Percentiles rank a stretch among this genome's conserved stretches.
Evolutionary conservation across 768 basidiomycete genomes (phyloP).

Genomic region (Boletus subcaerulescens): DNA sequence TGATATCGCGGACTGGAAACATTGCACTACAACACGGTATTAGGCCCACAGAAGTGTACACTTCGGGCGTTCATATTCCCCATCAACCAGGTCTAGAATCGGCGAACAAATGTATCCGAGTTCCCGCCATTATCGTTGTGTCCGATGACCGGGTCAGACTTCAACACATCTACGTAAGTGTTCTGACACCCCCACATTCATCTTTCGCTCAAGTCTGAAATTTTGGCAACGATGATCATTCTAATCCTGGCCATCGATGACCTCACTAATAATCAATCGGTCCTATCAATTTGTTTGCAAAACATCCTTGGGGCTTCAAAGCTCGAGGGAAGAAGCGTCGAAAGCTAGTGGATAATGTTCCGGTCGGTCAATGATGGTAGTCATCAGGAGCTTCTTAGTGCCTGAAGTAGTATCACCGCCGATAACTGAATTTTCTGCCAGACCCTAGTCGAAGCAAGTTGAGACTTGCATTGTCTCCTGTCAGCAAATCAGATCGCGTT

Average conservation of each 20-base stretch:
- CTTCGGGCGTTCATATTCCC: neutral
- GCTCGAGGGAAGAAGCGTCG: neutral
- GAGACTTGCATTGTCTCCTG: neutral
- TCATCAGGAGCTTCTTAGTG: neutral
- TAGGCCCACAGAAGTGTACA: neutral
- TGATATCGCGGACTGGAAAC: neutral
- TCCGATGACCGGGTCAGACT: slow-evolving; percentile 3
- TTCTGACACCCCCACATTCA: slow-evolving; percentile 8
- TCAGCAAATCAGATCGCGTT: neutral
- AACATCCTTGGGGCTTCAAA: too few species aligned
- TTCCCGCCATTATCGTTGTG: neutral
- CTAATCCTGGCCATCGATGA: neutral
- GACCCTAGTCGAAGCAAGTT: neutral
- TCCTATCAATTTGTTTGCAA: neutral
- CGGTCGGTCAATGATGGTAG: neutral
- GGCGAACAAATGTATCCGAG: neutral
- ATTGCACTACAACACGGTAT: neutral
- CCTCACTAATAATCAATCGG: neutral
- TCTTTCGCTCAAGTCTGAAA: neutral
- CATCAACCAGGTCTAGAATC: too few species aligned
- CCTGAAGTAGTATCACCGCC: neutral
- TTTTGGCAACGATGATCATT: neutral
- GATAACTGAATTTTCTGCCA: neutral
- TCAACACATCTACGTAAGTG: slow-evolving; percentile 7
- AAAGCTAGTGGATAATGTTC: neutral